Percentiles rank a stretch among this genome's conserved stretches.
These are phyloP conservation scores for Ammopiptanthus mongolicus DNA, from an alignment of 306 rosid genomes.

Conservation along the genomic window DNA sequence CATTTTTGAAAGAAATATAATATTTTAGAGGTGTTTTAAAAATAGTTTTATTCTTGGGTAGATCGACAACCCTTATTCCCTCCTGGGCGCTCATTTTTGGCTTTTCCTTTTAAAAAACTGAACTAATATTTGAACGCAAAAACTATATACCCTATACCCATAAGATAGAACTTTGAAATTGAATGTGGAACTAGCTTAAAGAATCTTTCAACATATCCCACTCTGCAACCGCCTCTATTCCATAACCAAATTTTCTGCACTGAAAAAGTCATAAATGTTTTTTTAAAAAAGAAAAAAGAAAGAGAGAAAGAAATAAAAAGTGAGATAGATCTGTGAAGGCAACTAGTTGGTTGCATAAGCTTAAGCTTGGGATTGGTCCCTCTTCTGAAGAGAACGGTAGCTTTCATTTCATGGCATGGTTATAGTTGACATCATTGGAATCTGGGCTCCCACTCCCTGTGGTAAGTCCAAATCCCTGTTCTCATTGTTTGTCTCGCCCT, in stretches of 20 bases:
- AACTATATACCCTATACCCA: too few relatives aligned
- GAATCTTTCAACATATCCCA: neutral
- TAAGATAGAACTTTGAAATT: too few relatives aligned
- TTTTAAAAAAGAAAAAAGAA: too few relatives aligned
- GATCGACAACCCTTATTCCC: too few relatives aligned
- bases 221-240: too few relatives aligned
- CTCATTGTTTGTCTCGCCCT: slow-evolving; percentile 34
- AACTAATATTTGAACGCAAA: neutral
- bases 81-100: neutral
- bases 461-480: slow-evolving; percentile 40
- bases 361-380: neutral
- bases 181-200: neutral
- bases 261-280: neutral
- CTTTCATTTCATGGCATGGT: slow-evolving; percentile 31
- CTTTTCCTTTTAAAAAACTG: neutral
- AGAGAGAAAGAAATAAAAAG: too few relatives aligned
- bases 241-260: slow-evolving; percentile 5
- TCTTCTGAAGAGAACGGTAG: slow-evolving; percentile 17
- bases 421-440: slow-evolving; percentile 21
- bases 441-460: neutral
- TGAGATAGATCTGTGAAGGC: neutral
- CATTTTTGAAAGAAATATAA: too few relatives aligned
- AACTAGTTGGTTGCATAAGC: neutral
- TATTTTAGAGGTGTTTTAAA: too few relatives aligned
- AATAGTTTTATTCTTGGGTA: too few relatives aligned